Base-by-base conservation (phyloP, 108 stramenopile species). In the Mayamaea pseudoterrestris region DNA sequence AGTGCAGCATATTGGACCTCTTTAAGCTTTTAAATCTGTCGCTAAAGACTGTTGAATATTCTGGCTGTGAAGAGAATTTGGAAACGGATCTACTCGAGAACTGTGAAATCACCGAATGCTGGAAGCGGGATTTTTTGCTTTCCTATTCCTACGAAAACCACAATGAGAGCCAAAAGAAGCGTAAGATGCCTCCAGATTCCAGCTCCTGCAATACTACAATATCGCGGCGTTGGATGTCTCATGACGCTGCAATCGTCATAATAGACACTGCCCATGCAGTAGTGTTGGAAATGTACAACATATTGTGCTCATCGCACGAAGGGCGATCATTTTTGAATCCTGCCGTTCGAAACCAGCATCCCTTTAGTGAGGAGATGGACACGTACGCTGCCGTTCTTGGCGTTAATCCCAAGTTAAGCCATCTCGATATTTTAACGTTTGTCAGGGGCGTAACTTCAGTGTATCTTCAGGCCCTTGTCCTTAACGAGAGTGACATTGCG, bases 381-480 rank as follows among this genome's bases (percentile, higher is more conserved):
- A n/a, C n/a, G n/a, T n/a, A n/a, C n/a, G n/a, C 18, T 18, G 3
- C 3, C 37, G 8, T 39, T 39, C n/a, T n/a, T n/a, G n/a, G n/a
- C n/a, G n/a, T n/a, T n/a, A n/a, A n/a, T 20, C 44, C 7, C 53
- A 41, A 54, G 46, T 70, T 83, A 49, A 53, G 60, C 41, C 62
- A 51, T 47, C 44, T 50, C 5, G 90, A 92, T 54, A 78, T 74
- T 5, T 58, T 83, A 13, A 66, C 84, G 16, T 86, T 92, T 68
- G 83, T 92, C 18, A 46, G 90, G 35, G 82, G 76, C 35, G 75
- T 75, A 24, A 71, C 78, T 14, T 87, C 85, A 22, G 74, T 92
- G 20, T 92, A 92, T 56, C 63, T 92, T 16, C 77, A 87, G 49
- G 62, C 71, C 0, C 55, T 92, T 17, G 64, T 74, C 2, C 54